These are phyloP conservation scores for Diutina neorugosa DNA, from an alignment of 1,139 yeast genomes.

Conservation along the genomic window DNA sequence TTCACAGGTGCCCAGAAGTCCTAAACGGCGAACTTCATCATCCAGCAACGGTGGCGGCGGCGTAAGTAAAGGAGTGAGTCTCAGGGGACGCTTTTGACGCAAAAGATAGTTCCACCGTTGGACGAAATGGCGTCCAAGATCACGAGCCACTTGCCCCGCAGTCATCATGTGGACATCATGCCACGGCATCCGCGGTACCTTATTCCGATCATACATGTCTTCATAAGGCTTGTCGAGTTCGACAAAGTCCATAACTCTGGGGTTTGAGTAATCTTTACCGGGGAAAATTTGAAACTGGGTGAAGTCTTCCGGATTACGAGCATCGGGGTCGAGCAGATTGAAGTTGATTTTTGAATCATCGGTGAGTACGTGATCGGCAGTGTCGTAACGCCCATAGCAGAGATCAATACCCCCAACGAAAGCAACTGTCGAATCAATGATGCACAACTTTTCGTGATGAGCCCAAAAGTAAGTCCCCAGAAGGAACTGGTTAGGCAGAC, in stretches of 20 bases:
- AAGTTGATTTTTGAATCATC: slow-evolving; percentile 54
- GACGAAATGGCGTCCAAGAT: slow-evolving; percentile 84
- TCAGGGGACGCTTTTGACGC: slow-evolving; percentile 87
- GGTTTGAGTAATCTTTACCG: slow-evolving; percentile 96
- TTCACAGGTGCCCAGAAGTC: slow-evolving; percentile 81
- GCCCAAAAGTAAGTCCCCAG: slow-evolving; percentile 98
- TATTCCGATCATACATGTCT: slow-evolving; percentile 78
- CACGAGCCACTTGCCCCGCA: slow-evolving; percentile 93
- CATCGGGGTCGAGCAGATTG: slow-evolving; percentile 18
- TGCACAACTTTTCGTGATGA: slow-evolving; percentile 88
- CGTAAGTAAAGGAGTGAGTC: slow-evolving; percentile 80
- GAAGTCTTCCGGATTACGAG: slow-evolving; percentile 21
- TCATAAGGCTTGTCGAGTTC: slow-evolving; percentile 79
- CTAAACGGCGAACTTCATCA: slow-evolving; percentile 52
- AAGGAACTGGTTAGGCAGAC: slow-evolving; percentile 91
- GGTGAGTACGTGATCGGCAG: slow-evolving; percentile 83
- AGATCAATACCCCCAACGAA: slow-evolving; percentile 93
- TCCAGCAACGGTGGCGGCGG: slow-evolving; percentile 86
- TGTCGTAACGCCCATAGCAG: slow-evolving; percentile 92
- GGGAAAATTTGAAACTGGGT: slow-evolving; percentile 67
- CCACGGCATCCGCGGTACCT: slow-evolving; percentile 97
- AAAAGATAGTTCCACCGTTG: slow-evolving; percentile 95
- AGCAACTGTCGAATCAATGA: slow-evolving; percentile 79
- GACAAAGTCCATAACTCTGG: slow-evolving; percentile 79
- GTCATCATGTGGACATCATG: slow-evolving; percentile 97